phyloP scores from a whole-genome alignment of 1,139 yeast genomes.

The Diutina catenulata region DNA sequence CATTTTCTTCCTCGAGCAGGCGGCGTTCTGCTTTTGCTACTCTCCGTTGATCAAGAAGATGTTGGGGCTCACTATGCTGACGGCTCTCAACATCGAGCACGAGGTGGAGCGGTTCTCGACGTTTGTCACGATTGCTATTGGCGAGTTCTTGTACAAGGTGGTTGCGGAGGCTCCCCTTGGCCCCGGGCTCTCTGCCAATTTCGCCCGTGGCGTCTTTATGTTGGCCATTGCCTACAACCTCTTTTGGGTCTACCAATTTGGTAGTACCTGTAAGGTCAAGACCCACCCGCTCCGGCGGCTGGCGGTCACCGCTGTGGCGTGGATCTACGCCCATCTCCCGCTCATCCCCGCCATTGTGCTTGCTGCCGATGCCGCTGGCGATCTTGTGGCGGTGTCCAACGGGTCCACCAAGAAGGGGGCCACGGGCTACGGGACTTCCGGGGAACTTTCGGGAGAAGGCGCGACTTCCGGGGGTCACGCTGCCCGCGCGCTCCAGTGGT shows the following conservation, averaged over 20 bases:
- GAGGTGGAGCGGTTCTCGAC: slow-evolving; percentile 52
- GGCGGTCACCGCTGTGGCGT: slow-evolving; percentile 32
- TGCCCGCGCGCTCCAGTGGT: not conserved
- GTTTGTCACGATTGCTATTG: slow-evolving; percentile 54
- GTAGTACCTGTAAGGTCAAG: slow-evolving; percentile 38
- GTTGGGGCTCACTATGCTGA: slow-evolving; percentile 33
- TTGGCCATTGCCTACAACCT: slow-evolving; percentile 38
- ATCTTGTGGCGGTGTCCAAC: slow-evolving; percentile 16
- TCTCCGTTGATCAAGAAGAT: slow-evolving; percentile 37
- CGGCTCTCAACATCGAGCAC: slow-evolving; percentile 57
- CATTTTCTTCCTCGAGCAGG: slow-evolving; percentile 31
- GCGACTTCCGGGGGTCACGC: not conserved
- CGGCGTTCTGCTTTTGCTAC: slow-evolving; percentile 19
- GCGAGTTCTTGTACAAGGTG: slow-evolving; percentile 49
- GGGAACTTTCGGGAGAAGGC: not conserved
- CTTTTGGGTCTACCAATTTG: slow-evolving; percentile 45
- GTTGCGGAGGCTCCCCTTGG: slow-evolving; percentile 41
- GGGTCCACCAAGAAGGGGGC: slow-evolving; percentile 1
- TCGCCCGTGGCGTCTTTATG: slow-evolving; percentile 39
- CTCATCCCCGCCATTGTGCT: slow-evolving; percentile 38
- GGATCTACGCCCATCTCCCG: slow-evolving; percentile 43
- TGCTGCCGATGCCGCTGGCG: slow-evolving; percentile 56
- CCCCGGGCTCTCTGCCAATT: slow-evolving; percentile 30
- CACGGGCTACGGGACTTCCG: not conserved
- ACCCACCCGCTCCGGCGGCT: slow-evolving; percentile 45